These are phyloP conservation scores for Limnomonas spitsbergensis DNA, from an alignment of 139 green algal species.

Conservation along the genomic window DNA sequence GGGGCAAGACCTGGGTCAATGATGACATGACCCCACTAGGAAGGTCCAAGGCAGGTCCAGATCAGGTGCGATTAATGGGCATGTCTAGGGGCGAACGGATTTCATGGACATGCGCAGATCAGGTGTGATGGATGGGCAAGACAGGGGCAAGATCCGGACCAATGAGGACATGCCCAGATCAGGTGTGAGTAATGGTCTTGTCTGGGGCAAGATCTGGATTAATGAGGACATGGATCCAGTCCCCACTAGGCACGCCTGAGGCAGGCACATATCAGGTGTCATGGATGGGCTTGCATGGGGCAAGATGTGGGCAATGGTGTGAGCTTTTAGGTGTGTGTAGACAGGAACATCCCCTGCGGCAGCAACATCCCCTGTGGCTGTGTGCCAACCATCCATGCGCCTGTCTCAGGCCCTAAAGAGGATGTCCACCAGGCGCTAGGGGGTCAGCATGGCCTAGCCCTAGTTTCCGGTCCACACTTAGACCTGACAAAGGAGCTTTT, in stretches of 20 bases:
- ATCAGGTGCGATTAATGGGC: neutral
- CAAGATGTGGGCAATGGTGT: slow-evolving; percentile 85
- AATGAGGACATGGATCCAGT: slow-evolving; percentile 87
- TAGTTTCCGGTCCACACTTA: too few species aligned
- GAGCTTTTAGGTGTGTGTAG: too few species aligned
- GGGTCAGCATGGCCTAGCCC: too few species aligned
- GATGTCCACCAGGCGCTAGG: too few species aligned
- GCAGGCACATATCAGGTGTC: slow-evolving; percentile 37
- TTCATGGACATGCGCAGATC: too few species aligned
- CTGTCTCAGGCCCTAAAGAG: too few species aligned
- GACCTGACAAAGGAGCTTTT: too few species aligned
- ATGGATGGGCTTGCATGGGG: slow-evolving; percentile 76
- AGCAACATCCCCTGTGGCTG: too few species aligned
- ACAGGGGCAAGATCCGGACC: slow-evolving; percentile 72
- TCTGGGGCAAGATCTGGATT: slow-evolving; percentile 76
- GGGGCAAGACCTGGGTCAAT: slow-evolving; percentile 82
- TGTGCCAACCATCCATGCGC: too few species aligned
- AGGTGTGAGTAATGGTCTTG: neutral
- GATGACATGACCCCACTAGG: slow-evolving; percentile 55
- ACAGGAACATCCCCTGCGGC: too few species aligned
- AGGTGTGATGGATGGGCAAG: slow-evolving; percentile 84
- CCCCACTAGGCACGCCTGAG: neutral
- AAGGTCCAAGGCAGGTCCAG: too few species aligned
- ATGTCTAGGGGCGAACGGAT: too few species aligned
- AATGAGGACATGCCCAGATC: slow-evolving; percentile 76